Evolutionary conservation across 2,329 filamentous ascomycete genomes (phyloP), one percentile per base, ranked within the genome.

Genomic region (Pseudomassariella vexata): DNA sequence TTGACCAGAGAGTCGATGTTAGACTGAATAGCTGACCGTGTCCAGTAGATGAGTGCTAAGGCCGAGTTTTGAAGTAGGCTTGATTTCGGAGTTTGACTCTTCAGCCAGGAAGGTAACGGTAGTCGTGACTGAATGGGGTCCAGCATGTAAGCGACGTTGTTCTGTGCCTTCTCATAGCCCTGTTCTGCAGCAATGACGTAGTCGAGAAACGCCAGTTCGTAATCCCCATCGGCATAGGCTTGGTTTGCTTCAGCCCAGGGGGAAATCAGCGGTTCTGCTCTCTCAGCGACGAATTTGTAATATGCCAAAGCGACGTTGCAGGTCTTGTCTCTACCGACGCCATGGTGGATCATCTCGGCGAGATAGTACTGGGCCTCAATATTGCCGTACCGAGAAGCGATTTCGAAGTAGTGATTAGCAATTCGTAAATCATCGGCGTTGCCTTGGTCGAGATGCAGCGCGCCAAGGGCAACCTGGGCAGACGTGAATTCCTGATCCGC

Each of bases 1-100:
- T 98, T 98, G 44, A 98, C 85, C 41, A 95, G 71, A 0, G 89
- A 85, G 59, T 98, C 92, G 27, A 94, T 82, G 45, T 98, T 98
- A 28, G 81, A 76, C 55, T 98, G 94, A 44, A 87, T 85, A 3
- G 92, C 88, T 8, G 90, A 95, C 21, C 92, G 79, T 1, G 90
- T 95, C 86, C 89, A 98, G 62, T 95, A 92, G 21, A 94, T 81
- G 30, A 98, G 70, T 2, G 88, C 88, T 3, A 95, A 59, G 5
- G 59, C 54, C 2, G 73, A 62, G 44, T 79, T 70, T 32, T 69
- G 57, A 6, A 78, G 57, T 7, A 76, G 56, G 11, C 46, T 42
- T 3, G 60, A 40, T 43, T 51, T 47, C 5, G 51, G 45, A 17
- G 49, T 40, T 6, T 54, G 39, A 58, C 52, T 70, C 16, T 77